Conservation (phyloP, 805 yeast species). For the Komagataella phaffii region DNA sequence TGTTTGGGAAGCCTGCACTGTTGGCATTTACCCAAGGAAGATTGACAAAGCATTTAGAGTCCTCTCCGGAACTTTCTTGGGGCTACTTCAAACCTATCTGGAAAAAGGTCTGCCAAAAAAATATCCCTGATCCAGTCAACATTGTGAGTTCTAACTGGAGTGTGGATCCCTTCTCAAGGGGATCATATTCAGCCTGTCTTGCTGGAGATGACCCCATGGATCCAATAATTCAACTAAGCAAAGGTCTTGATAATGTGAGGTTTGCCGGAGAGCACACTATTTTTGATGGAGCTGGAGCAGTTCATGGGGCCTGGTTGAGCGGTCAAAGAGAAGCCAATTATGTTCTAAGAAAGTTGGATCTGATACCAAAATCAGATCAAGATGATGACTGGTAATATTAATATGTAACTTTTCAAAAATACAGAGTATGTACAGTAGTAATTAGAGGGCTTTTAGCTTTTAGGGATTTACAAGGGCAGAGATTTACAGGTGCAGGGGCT, state of each 20-base stretch:
- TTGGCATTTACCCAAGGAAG: constrained; percentile 63
- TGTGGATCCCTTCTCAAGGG: constrained; percentile 60
- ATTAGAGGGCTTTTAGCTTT: background rate
- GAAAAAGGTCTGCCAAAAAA: constrained; percentile 14
- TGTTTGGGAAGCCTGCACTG: constrained; percentile 37
- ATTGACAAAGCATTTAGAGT: constrained; percentile 46
- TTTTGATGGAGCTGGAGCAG: constrained; percentile 82
- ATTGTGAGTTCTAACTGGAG: constrained; percentile 64
- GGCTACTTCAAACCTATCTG: constrained; percentile 39
- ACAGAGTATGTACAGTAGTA: background rate
- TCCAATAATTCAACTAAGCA: constrained; percentile 43
- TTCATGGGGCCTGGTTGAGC: constrained; percentile 80
- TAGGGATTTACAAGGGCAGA: background rate
- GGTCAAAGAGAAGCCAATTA: constrained; percentile 30
- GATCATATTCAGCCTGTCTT: constrained; percentile 66
- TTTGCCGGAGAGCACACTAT: constrained; percentile 91
- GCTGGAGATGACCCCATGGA: constrained; percentile 62
- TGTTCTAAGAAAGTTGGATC: constrained; percentile 1
- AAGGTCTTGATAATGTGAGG: constrained; percentile 45
- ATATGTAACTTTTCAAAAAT: too few species aligned
- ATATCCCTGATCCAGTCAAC: constrained; percentile 20
- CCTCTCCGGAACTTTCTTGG: constrained; percentile 41
- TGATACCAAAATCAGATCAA: background rate
- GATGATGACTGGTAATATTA: background rate
- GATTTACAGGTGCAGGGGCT: background rate